Percentiles rank a stretch among this genome's conserved stretches.
These are phyloP conservation scores for Phytomonas serpens DNA, from an alignment of 208 protist species.

Conservation along the genomic window DNA sequence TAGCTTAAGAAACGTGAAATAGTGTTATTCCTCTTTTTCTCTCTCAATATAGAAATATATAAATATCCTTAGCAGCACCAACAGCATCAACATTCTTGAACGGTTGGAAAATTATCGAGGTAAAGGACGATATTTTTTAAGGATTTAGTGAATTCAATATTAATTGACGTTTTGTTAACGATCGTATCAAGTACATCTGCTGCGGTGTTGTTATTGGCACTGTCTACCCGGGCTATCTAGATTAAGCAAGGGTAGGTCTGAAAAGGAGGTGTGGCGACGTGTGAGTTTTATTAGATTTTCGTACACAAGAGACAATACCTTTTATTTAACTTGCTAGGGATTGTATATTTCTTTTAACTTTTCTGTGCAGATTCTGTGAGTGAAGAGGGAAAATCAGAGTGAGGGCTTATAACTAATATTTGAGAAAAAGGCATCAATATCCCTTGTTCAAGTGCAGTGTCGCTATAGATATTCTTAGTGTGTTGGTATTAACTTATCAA, in stretches of 20 bases:
- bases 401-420: neutral
- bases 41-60: neutral
- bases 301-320: neutral
- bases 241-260: neutral
- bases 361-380: neutral
- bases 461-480: neutral
- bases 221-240: neutral
- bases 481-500: neutral
- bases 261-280: neutral
- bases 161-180: neutral
- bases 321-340: neutral
- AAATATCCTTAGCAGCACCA: neutral
- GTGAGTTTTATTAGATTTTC: neutral
- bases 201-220: neutral
- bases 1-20: neutral
- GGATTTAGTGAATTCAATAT: neutral
- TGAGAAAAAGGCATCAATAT: neutral
- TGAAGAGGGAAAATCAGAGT: slow-evolving; percentile 1
- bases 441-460: neutral
- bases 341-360: slow-evolving; percentile 9
- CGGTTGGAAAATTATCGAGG: neutral
- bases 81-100: neutral
- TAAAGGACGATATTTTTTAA: neutral
- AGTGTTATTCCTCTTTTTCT: neutral
- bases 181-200: neutral